A percentile compares a stretch with the other conserved stretches of the same genome.
Evolutionary conservation across 2,329 filamentous ascomycete genomes (phyloP).

Genomic region (Cercospora sp.): DNA sequence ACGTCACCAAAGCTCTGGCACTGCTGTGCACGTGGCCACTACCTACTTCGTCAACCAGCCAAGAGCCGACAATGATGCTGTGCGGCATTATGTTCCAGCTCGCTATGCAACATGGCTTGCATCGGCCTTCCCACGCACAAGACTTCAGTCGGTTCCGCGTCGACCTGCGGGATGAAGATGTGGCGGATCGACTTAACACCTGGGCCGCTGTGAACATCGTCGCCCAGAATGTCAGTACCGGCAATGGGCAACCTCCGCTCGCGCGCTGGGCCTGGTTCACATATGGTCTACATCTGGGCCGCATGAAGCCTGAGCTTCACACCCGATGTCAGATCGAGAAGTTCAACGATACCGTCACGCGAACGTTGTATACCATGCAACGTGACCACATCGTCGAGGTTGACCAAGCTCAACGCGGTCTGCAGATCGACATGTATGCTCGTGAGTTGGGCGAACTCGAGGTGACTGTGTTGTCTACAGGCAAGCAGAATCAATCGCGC

Average conservation of each 20-base stretch:
- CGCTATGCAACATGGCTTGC: constrained; percentile 78
- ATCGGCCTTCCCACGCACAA: constrained; percentile 77
- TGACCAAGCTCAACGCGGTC: constrained; percentile 39
- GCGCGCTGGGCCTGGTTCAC: constrained; percentile 56
- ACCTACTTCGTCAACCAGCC: constrained; percentile 76
- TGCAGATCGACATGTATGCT: constrained; percentile 42
- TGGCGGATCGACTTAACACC: constrained; percentile 74
- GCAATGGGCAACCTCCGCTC: constrained; percentile 73
- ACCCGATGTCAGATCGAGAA: constrained; percentile 70
- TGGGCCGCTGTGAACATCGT: constrained; percentile 87
- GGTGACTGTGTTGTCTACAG: constrained; percentile 38
- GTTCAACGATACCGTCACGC: constrained; percentile 75
- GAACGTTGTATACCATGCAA: constrained; percentile 76
- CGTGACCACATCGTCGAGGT: constrained; percentile 64
- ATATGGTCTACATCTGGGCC: constrained; percentile 73
- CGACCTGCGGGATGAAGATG: constrained; percentile 74
- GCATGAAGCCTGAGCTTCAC: constrained; percentile 61
- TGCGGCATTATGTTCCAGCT: constrained; percentile 85
- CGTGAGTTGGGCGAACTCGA: constrained; percentile 42
- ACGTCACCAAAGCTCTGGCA: constrained; percentile 78
- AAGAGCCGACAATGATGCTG: constrained; percentile 78
- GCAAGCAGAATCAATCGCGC: constrained; percentile 31
- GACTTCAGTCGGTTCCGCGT: constrained; percentile 70
- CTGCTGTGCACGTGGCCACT: constrained; percentile 79
- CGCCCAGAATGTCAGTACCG: constrained; percentile 75